Conservation (phyloP, 78 protist genomes). For the Dictyostelium purpureum region DNA sequence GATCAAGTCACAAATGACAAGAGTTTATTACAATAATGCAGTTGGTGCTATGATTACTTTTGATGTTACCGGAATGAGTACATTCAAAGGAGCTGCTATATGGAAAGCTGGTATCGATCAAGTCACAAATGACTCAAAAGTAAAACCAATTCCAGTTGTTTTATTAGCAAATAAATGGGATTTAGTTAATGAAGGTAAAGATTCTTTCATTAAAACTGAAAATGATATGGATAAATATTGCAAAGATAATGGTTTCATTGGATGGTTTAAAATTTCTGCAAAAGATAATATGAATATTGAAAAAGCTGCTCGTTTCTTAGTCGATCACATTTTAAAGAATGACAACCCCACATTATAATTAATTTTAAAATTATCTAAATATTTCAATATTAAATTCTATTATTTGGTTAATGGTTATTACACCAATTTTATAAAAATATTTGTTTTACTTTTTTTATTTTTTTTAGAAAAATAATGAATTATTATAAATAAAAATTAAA, state of each 20-base stretch:
- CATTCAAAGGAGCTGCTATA: constrained; percentile 91
- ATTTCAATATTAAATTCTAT: no score
- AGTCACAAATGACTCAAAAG: constrained; percentile 54
- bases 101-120: constrained; percentile 97
- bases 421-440: no score
- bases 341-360: no score
- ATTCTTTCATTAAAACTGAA: constrained; percentile 70
- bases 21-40: constrained; percentile 97
- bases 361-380: no score
- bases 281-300: constrained; percentile 91
- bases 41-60: constrained; percentile 97
- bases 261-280: constrained; percentile 93
- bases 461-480: no score
- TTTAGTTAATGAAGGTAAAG: constrained; percentile 80
- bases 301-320: constrained; percentile 86
- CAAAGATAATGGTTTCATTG: constrained; percentile 89
- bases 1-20: constrained; percentile 95
- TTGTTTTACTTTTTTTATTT: no score
- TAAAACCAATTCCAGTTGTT: constrained; percentile 91
- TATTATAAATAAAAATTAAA: no score
- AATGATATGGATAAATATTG: constrained; percentile 91
- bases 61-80: constrained; percentile 94
- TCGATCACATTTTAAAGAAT: constrained; percentile 82
- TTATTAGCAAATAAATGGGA: constrained; percentile 95
- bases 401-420: no score